Evolutionary conservation across 2,329 filamentous ascomycete genomes (phyloP).

Genomic region (Nothophaeocryptopus gaeumannii): DNA sequence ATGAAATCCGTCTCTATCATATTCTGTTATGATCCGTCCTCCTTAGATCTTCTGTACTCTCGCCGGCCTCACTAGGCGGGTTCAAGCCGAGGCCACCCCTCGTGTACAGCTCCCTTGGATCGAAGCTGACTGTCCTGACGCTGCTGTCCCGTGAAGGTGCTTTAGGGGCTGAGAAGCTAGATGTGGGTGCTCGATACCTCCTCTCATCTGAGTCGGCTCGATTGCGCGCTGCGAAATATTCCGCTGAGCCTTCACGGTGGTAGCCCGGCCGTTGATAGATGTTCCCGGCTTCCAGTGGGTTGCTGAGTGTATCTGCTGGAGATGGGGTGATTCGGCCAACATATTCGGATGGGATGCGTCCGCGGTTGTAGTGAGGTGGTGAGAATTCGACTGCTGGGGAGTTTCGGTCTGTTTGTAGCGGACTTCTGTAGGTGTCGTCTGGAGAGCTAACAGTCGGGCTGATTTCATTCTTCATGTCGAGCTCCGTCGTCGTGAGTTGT

Average conservation of each 20-base stretch:
- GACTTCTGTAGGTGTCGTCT: conserved; percentile 16
- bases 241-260: conserved; percentile 3
- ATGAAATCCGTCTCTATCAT: no score
- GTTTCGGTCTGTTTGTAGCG: conserved; percentile 8
- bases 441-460: conserved; percentile 15
- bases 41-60: conserved; percentile 13
- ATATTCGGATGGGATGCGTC: conserved; percentile 18
- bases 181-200: conserved; percentile 11
- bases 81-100: conserved; percentile 15
- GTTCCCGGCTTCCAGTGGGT: not conserved
- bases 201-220: conserved; percentile 3
- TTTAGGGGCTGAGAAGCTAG: conserved; percentile 17
- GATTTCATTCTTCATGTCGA: conserved; percentile 19
- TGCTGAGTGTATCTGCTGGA: not conserved
- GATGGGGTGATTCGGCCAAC: conserved; percentile 18
- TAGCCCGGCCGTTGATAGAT: conserved; percentile 5
- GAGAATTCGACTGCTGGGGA: conserved; percentile 6
- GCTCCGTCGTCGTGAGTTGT: conserved; percentile 12
- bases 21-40: no score
- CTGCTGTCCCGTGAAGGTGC: conserved; percentile 10
- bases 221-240: conserved; percentile 10
- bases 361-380: conserved; percentile 1
- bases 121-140: conserved; percentile 15
- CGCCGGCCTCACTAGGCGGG: conserved; percentile 21
- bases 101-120: conserved; percentile 8